These are phyloP conservation scores for Helenozyma baotianmanensis DNA, from an alignment of 805 yeast species.

Conservation along the genomic window DNA sequence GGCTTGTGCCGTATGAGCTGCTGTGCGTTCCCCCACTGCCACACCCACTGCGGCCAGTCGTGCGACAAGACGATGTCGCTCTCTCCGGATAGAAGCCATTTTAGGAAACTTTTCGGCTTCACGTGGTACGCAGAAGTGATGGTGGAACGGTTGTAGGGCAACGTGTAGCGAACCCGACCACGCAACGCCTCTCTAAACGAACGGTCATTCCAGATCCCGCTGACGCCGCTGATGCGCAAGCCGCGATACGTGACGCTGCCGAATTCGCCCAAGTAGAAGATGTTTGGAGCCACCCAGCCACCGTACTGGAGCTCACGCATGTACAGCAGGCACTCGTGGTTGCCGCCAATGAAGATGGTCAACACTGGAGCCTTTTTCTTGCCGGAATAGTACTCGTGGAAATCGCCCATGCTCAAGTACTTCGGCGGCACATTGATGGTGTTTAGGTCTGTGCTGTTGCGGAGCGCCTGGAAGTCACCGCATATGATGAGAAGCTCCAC, in stretches of 20 bases:
- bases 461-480: constrained; percentile 87
- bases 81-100: constrained; percentile 40
- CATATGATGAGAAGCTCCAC: constrained; percentile 58
- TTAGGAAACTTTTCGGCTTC: constrained; percentile 57
- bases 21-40: constrained; percentile 54
- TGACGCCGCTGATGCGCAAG: constrained; percentile 69
- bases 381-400: constrained; percentile 66
- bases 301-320: constrained; percentile 71
- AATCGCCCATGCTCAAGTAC: constrained; percentile 74
- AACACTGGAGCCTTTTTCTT: constrained; percentile 59
- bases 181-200: constrained; percentile 19
- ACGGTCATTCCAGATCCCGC: constrained; percentile 69
- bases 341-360: constrained; percentile 89
- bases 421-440: constrained; percentile 78
- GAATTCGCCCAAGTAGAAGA: constrained; percentile 77
- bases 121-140: constrained; percentile 69
- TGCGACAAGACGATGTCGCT: constrained; percentile 69
- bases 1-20: constrained; percentile 56
- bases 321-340: constrained; percentile 86
- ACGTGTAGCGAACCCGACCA: constrained; percentile 5
- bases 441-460: constrained; percentile 58
- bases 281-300: constrained; percentile 89
- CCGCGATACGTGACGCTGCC: constrained; percentile 76
- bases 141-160: constrained; percentile 46
- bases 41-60: constrained; percentile 92